phyloP scores from a whole-genome alignment of 495 filamentous ascomycete genomes.

The Cryomyces antarcticus region DNA sequence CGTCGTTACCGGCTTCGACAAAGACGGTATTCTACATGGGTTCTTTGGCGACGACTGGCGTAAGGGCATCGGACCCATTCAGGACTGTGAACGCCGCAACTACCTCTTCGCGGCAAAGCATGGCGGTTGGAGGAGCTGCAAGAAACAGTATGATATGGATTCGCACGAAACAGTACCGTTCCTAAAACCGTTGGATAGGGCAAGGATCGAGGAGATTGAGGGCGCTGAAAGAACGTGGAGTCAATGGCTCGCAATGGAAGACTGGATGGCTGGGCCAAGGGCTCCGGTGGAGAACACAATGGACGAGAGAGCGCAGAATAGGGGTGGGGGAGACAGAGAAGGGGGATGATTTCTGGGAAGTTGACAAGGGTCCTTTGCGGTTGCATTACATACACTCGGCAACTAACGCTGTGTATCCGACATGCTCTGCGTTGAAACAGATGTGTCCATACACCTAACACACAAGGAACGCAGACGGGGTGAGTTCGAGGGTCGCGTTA shows the following conservation, averaged over 20 bases:
- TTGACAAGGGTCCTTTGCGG: too few species aligned
- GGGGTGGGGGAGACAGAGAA: too few species aligned
- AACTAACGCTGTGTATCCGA: too few species aligned
- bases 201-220: slow-evolving; percentile 62
- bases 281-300: slow-evolving; percentile 17
- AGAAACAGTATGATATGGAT: slow-evolving; percentile 72
- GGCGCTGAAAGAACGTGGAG: slow-evolving; percentile 66
- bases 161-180: slow-evolving; percentile 71
- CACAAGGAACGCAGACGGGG: too few species aligned
- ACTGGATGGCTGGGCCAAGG: slow-evolving; percentile 73
- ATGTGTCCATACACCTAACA: too few species aligned
- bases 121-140: slow-evolving; percentile 68
- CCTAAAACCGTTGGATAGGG: slow-evolving; percentile 54
- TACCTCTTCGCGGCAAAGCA: slow-evolving; percentile 91
- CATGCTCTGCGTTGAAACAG: too few species aligned
- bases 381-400: too few species aligned
- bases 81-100: slow-evolving; percentile 81
- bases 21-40: slow-evolving; percentile 64
- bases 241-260: slow-evolving; percentile 81
- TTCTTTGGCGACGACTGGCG: slow-evolving; percentile 92
- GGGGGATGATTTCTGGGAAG: too few species aligned
- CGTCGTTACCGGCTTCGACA: slow-evolving; percentile 80
- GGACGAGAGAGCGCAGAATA: too few species aligned
- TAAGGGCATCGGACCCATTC: slow-evolving; percentile 54
- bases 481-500: too few species aligned